A percentile compares a stretch with the other conserved stretches of the same genome.
phyloP scores from a whole-genome alignment of 169 alveolate genomes.

The Plasmodium adleri region DNA sequence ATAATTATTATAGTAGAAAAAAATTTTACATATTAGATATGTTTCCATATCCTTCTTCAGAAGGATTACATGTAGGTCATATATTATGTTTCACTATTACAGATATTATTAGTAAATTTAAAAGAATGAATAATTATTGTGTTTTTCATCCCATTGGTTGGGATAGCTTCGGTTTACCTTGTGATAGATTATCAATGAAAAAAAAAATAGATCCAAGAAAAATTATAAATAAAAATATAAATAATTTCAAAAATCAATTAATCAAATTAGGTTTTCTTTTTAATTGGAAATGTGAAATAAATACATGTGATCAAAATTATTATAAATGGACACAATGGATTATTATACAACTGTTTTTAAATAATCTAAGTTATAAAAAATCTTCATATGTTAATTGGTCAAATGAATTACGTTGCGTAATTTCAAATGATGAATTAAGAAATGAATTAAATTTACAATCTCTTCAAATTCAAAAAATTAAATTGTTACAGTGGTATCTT shows the following conservation, averaged over 20 bases:
- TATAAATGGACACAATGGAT: slow-evolving; percentile 94
- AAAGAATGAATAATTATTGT: slow-evolving; percentile 85
- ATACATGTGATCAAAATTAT: slow-evolving; percentile 90
- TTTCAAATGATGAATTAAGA: slow-evolving; percentile 93
- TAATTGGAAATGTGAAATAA: slow-evolving; percentile 92
- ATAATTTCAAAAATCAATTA: slow-evolving; percentile 88
- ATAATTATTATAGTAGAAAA: background rate
- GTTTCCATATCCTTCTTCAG: slow-evolving; percentile 95
- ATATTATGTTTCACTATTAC: slow-evolving; percentile 92
- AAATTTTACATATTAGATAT: slow-evolving; percentile 90
- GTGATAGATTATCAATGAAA: slow-evolving; percentile 92
- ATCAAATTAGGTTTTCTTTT: slow-evolving; percentile 89
- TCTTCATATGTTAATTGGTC: slow-evolving; percentile 86
- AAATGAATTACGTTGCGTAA: slow-evolving; percentile 86
- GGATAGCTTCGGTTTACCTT: slow-evolving; percentile 96
- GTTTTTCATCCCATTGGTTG: slow-evolving; percentile 96
- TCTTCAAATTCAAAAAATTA: slow-evolving; percentile 87
- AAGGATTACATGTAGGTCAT: slow-evolving; percentile 94
- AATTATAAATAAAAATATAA: slow-evolving; percentile 86
- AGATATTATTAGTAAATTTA: slow-evolving; percentile 91
- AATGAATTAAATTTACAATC: slow-evolving; percentile 91
- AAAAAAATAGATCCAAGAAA: slow-evolving; percentile 83
- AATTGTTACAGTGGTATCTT: slow-evolving; percentile 90
- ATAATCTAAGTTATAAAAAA: slow-evolving; percentile 89
- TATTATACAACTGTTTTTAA: slow-evolving; percentile 85